Percentiles rank a stretch among this genome's conserved stretches.
phyloP scores from a whole-genome alignment of 2,329 filamentous ascomycete species.

The Fusarium veterinarium region DNA sequence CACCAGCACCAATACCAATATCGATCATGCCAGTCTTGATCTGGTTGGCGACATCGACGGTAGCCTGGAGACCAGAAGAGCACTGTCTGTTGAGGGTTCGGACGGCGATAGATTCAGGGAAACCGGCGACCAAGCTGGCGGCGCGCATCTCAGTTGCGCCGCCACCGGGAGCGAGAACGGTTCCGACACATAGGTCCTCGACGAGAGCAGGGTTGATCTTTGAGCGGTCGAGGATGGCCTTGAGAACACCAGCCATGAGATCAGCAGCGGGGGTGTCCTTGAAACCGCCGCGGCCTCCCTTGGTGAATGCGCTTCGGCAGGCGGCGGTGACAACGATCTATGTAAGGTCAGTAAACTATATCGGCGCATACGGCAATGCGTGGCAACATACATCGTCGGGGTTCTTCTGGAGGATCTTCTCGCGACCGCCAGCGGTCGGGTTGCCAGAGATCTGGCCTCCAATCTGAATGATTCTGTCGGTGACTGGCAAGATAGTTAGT shows the following conservation, averaged over 20 bases:
- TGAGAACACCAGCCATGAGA: constrained; percentile 85
- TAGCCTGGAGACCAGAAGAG: constrained; percentile 91
- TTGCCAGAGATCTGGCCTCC: constrained; percentile 73
- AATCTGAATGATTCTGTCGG: constrained; percentile 69
- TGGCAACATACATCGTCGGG: constrained; percentile 69
- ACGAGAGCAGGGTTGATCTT: constrained; percentile 88
- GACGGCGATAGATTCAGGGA: constrained; percentile 86
- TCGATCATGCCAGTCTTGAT: constrained; percentile 95
- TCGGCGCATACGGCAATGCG: neutral
- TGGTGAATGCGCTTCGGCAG: constrained; percentile 91
- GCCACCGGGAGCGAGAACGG: constrained; percentile 90
- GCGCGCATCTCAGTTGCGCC: constrained; percentile 98
- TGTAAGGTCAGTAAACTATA: neutral
- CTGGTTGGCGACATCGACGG: constrained; percentile 93
- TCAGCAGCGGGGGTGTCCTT: constrained; percentile 93
- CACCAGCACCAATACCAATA: constrained; percentile 90
- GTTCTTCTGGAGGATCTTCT: constrained; percentile 72
- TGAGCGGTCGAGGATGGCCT: constrained; percentile 83
- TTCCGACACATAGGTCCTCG: constrained; percentile 92
- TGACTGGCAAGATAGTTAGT: constrained; percentile 54
- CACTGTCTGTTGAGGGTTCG: constrained; percentile 94
- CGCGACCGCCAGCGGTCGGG: constrained; percentile 62
- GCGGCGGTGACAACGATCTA: constrained; percentile 91
- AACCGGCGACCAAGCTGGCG: constrained; percentile 88
- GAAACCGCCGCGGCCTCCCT: constrained; percentile 92